Percentiles rank a stretch among this genome's conserved stretches.
phyloP scores from a whole-genome alignment of 805 yeast genomes.

The Metschnikowia gelsemii region DNA sequence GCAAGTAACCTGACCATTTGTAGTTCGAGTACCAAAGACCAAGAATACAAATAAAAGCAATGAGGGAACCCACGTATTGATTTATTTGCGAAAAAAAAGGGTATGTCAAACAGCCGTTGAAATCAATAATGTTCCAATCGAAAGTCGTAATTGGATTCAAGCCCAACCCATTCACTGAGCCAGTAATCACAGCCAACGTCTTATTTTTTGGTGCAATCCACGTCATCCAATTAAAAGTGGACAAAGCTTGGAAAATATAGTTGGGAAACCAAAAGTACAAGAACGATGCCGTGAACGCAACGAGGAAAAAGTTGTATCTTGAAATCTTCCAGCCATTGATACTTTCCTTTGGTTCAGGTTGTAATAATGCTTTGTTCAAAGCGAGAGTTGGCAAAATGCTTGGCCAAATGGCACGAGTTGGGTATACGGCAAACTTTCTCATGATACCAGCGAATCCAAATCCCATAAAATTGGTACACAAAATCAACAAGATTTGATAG shows the following conservation, averaged over 20 bases:
- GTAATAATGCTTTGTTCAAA: constrained; percentile 52
- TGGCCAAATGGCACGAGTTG: constrained; percentile 72
- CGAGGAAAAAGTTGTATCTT: constrained; percentile 5
- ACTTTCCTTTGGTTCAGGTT: constrained; percentile 49
- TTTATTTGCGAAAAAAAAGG: constrained; percentile 29
- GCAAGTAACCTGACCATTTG: constrained; percentile 31
- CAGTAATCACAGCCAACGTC: constrained; percentile 62
- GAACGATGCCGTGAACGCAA: constrained; percentile 3
- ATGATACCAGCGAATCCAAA: constrained; percentile 65
- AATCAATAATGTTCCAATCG: constrained; percentile 63
- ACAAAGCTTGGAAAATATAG: constrained; percentile 55
- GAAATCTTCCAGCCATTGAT: constrained; percentile 61
- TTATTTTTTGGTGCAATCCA: constrained; percentile 63
- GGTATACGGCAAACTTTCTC: constrained; percentile 57
- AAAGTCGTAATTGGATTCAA: constrained; percentile 63
- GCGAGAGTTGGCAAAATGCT: constrained; percentile 58
- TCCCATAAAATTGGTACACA: constrained; percentile 63
- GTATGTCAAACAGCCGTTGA: constrained; percentile 52
- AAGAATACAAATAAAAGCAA: constrained; percentile 26
- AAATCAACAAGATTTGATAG: constrained; percentile 49
- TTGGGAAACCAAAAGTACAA: constrained; percentile 17
- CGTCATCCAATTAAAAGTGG: constrained; percentile 61
- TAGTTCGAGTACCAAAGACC: constrained; percentile 32
- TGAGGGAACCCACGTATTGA: constrained; percentile 25
- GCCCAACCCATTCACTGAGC: constrained; percentile 60